Conservation (phyloP, 2,329 filamentous ascomycete genomes). For the Ophiostoma quercus region DNA sequence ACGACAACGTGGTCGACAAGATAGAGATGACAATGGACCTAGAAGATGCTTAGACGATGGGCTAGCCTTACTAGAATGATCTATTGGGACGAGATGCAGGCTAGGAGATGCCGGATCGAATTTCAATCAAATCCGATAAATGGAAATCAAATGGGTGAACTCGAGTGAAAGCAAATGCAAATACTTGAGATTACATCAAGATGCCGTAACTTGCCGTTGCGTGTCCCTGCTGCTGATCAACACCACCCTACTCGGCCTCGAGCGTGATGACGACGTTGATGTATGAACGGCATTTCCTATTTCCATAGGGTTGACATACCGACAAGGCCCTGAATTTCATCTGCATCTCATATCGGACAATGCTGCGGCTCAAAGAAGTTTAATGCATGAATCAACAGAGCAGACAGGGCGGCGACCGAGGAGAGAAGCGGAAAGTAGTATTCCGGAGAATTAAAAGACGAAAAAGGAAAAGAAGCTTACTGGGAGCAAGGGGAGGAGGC, state of each 20-base stretch:
- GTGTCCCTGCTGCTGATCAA: constrained; percentile 1
- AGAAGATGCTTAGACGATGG: not conserved
- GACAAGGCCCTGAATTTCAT: constrained; percentile 1
- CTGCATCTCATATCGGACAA: not conserved
- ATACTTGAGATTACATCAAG: not conserved
- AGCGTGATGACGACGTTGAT: not conserved
- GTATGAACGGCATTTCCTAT: not conserved
- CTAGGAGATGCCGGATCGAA: not conserved
- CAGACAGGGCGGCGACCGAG: not conserved
- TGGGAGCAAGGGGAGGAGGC: not conserved
- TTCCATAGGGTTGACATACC: not conserved
- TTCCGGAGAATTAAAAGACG: not conserved
- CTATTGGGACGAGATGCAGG: not conserved
- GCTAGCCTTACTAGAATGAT: not conserved
- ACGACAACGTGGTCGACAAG: not conserved
- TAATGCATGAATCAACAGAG: not conserved
- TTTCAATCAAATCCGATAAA: not conserved
- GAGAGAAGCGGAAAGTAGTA: not conserved
- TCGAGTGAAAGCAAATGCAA: not conserved
- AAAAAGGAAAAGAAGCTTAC: not conserved
- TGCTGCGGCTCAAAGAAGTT: not conserved
- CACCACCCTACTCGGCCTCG: not conserved
- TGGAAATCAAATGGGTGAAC: not conserved
- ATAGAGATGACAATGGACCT: not conserved
- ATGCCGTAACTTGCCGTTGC: not conserved